Conservation (phyloP, 192 early-diverging fungal species). For the Chytriomyces hyalinus region DNA sequence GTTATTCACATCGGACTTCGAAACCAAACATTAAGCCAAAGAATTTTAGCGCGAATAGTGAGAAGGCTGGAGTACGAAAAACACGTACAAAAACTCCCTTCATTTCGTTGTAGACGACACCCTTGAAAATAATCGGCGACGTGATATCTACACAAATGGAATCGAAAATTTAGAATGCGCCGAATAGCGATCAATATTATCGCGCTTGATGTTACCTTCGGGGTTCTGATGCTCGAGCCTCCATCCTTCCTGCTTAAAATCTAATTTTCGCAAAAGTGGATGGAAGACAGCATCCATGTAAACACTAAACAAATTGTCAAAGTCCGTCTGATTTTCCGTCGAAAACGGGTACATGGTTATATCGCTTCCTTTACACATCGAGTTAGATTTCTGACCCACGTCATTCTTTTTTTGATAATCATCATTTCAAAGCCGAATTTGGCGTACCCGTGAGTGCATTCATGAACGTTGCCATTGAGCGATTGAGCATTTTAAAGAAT, state of each 20-base stretch:
- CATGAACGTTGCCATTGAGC: conserved; percentile 96
- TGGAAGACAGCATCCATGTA: conserved; percentile 91
- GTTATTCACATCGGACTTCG: conserved; percentile 79
- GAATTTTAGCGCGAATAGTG: no score
- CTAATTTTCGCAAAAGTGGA: conserved; percentile 77
- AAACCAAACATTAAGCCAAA: neutral
- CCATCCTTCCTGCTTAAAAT: conserved; percentile 96
- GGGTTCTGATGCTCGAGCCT: conserved; percentile 81
- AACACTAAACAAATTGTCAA: conserved; percentile 83
- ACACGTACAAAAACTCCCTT: conserved; percentile 71
- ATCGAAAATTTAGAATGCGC: no score
- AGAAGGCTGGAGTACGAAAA: neutral
- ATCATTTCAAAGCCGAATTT: neutral
- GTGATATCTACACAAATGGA: conserved; percentile 45
- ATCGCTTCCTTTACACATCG: conserved; percentile 63
- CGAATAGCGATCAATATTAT: no score
- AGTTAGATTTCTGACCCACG: conserved; percentile 10
- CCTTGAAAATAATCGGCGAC: conserved; percentile 84
- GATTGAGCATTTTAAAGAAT: conserved; percentile 98
- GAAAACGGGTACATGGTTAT: conserved; percentile 94
- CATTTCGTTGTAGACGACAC: conserved; percentile 99
- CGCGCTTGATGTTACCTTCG: conserved; percentile 37
- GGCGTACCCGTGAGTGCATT: conserved; percentile 84
- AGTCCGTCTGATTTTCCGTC: conserved; percentile 88
- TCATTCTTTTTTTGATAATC: neutral